Evolutionary conservation across 805 yeast genomes (phyloP).

Genomic region (Schwanniomyces yamadae): DNA sequence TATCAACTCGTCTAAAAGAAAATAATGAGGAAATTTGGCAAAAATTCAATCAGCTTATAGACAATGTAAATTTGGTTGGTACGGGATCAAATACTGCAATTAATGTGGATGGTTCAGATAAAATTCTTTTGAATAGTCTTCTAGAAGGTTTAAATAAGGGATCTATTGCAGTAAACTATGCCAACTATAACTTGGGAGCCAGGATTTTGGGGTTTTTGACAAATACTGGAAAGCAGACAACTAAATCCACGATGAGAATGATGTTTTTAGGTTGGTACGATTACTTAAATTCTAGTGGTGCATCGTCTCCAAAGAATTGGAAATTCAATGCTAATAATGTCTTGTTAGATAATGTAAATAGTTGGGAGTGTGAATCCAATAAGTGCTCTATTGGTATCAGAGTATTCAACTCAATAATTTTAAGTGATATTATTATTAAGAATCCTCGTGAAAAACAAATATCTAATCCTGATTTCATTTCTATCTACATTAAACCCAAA

Average conservation of each 20-base stretch:
- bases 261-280: constrained; percentile 43
- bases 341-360: constrained; percentile 30
- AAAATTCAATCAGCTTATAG: constrained; percentile 26
- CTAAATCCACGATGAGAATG: constrained; percentile 23
- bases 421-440: constrained; percentile 35
- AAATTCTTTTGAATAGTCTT: constrained; percentile 26
- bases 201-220: constrained; percentile 43
- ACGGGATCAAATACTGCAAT: constrained; percentile 8
- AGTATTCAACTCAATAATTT: constrained; percentile 27
- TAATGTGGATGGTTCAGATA: constrained; percentile 15
- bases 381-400: constrained; percentile 37
- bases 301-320: constrained; percentile 22
- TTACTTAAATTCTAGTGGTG: constrained; percentile 22
- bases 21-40: constrained; percentile 21
- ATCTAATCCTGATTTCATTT: constrained; percentile 16
- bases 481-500: constrained; percentile 33
- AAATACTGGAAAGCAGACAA: constrained; percentile 14
- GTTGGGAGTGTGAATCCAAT: constrained; percentile 33
- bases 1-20: constrained; percentile 19
- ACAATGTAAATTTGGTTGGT: constrained; percentile 17
- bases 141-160: constrained; percentile 34
- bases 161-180: constrained; percentile 36
- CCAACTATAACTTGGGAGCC: constrained; percentile 38
- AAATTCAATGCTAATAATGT: constrained; percentile 40
- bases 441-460: constrained; percentile 10